Conservation (phyloP, 441 rosid species). For the Adansonia grandidieri region DNA sequence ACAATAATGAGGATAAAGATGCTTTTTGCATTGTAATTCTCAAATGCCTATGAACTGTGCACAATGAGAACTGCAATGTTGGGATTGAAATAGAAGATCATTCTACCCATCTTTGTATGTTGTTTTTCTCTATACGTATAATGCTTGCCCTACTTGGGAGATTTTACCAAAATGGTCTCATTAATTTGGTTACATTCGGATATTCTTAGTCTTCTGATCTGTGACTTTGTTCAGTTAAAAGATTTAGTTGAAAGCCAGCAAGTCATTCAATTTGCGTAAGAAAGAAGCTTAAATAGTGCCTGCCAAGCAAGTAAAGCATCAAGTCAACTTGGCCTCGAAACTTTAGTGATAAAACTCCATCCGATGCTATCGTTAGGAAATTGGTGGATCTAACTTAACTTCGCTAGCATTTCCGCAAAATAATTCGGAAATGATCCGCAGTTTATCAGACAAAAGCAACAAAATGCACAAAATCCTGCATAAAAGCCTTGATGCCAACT, state of each 20-base stretch:
- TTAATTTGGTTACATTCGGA: neutral
- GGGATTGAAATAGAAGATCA: slow-evolving; percentile 27
- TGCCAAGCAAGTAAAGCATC: no score
- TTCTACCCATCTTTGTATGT: slow-evolving; percentile 18
- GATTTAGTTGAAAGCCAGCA: no score
- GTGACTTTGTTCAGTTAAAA: no score
- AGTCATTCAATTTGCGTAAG: no score
- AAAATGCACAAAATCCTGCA: neutral
- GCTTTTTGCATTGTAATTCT: slow-evolving; percentile 28
- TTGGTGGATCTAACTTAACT: neutral
- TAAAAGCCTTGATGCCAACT: neutral
- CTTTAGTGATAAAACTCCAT: neutral
- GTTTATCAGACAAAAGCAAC: neutral
- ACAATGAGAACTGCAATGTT: slow-evolving; percentile 36
- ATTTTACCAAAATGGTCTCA: neutral
- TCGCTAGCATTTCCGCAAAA: neutral
- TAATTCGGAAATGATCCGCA: neutral
- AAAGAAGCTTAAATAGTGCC: neutral
- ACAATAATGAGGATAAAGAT: slow-evolving; percentile 28
- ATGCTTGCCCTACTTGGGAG: slow-evolving; percentile 20
- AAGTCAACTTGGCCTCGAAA: no score
- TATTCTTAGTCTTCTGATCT: neutral
- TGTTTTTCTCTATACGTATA: neutral
- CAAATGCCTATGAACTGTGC: slow-evolving; percentile 34
- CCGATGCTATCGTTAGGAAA: neutral